A percentile compares a stretch with the other conserved stretches of the same genome.
Conservation (phyloP, 208 protist species). For the Trypanosoma congolense region DNA sequence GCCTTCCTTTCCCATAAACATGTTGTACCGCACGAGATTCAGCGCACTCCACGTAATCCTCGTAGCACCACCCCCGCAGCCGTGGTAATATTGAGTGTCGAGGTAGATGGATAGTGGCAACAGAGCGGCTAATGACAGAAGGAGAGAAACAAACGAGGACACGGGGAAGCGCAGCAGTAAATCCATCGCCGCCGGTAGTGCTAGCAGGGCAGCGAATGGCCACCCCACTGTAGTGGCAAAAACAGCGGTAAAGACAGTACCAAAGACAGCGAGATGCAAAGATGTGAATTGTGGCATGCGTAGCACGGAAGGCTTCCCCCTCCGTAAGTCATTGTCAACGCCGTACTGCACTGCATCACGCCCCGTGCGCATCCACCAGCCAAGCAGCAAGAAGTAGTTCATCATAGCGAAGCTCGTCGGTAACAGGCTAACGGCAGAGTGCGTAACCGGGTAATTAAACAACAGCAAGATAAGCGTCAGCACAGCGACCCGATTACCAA, state of each 20-base stretch:
- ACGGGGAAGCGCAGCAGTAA: constrained; percentile 43
- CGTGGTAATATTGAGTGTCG: constrained; percentile 48
- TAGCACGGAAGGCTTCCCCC: neutral
- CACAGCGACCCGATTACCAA: constrained; percentile 39
- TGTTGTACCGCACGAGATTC: constrained; percentile 72
- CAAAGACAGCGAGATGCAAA: constrained; percentile 15
- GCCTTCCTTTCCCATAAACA: constrained; percentile 29
- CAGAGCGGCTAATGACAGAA: constrained; percentile 23
- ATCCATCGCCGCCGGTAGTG: constrained; percentile 75
- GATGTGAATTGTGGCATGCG: neutral
- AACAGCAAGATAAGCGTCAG: constrained; percentile 51
- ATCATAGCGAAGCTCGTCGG: constrained; percentile 90
- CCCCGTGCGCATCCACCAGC: constrained; percentile 55
- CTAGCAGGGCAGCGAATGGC: constrained; percentile 87
- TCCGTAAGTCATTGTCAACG: neutral
- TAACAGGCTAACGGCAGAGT: constrained; percentile 63
- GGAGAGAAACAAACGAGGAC: constrained; percentile 20
- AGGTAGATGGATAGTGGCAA: constrained; percentile 19
- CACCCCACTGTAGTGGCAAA: constrained; percentile 71
- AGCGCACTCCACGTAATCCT: constrained; percentile 21
- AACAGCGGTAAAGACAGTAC: constrained; percentile 42
- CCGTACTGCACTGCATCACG: neutral
- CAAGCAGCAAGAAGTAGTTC: constrained; percentile 53
- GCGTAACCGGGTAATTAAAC: constrained; percentile 61
- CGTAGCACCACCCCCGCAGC: constrained; percentile 6